Evolutionary conservation across 306 rosid species (phyloP), one percentile per base, ranked within the genome.

Genomic region (Morella rubra): DNA sequence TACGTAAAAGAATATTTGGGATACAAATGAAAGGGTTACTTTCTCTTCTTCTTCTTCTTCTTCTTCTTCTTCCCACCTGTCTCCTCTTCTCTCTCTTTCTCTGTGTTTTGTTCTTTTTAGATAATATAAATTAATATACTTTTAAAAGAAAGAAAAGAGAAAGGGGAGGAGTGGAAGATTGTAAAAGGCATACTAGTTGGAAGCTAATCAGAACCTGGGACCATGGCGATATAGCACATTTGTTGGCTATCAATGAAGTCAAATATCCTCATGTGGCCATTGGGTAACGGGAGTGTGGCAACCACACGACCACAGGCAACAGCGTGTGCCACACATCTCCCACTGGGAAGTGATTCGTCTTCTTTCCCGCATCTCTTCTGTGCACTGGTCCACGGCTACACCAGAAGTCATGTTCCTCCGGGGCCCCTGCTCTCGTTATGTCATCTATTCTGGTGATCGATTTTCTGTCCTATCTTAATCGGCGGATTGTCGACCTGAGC

Each of bases 271-370:
- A n/a, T 53, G 16, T 79, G 50, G 53, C 71, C 58, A 13, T 52
- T 52, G 61, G 2, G 65, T 9, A 75, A 16, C 12, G 45, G 62
- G 55, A n/a, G 80, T 77, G 85, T 83, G 83, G 55, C 47, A 37
- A 6, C 76, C 88, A 82, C 85, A 64, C 80, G 78, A 76, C 8
- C 6, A 76, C 88, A 82, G 85, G 64, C 82, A 82, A 81, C 5
- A 9, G 73, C 81, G 58, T 86, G 87, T 71, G 79, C 58, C 75
- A 3, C 22, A 32, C 71, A 14, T 10, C 51, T 12, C 15, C 22
- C 0, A 10, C 44, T 59, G 56, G 7, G 11, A 56, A 49, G 13
- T 56, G 40, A 71, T 32, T 32, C 37, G 51, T 32, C 20, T 7
- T 42, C 67, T 3, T 27, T 3, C 1, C 64, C 1, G 40, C 15